Evolutionary conservation across 2,329 filamentous ascomycete species (phyloP), one percentile per base, ranked within the genome.

Genomic region (Arthrinium phaeospermum): DNA sequence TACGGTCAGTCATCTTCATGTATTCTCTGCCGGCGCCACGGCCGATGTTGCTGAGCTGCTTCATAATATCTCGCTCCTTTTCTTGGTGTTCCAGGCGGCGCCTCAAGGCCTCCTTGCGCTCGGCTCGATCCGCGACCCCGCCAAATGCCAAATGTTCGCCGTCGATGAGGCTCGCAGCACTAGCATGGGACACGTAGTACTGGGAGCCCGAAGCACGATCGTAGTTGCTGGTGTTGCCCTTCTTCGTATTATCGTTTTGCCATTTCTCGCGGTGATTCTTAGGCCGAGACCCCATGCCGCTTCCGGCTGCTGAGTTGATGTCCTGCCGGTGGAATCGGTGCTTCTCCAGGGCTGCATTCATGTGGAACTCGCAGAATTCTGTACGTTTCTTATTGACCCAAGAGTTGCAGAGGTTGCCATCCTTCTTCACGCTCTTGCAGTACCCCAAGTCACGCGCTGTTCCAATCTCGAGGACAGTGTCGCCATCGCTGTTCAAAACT

Each of bases 331-430:
- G 76, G 41, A 76, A 78, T 44, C 86, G 85, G 71, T 79, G 90
- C 79, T 94, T 95, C 71, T 91, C 89, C 3, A 98, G 85, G 37
- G 94, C 92, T 37, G 94, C 86, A 77, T 97, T 95, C 76, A 97
- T 91, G 82, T 99, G 96, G 77, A 93, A 99, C 75, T 98, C 95
- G 83, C 96, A 99, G 80, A 93, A 94, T 77, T 97, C 92, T 0
- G 95, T 98, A 77, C 95, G 94, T 70, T 94, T 91, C 75, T 90
- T 91, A 81, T 99, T 96, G 73, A 99, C 88, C 96, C 96, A 99
- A 41, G 89, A 85, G 46, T 89, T 91, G 81, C 96, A 99, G 67
- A 88, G 84, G 72, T 93, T 89, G 51, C 96, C 96, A 79, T 98
- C 94, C 78, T 93, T 96, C 80, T 93, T 94, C 75, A 94, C 85